Evolutionary conservation across 2,329 filamentous ascomycete genomes (phyloP), one percentile per base, ranked within the genome.

Genomic region (Cercospora nicotianae): DNA sequence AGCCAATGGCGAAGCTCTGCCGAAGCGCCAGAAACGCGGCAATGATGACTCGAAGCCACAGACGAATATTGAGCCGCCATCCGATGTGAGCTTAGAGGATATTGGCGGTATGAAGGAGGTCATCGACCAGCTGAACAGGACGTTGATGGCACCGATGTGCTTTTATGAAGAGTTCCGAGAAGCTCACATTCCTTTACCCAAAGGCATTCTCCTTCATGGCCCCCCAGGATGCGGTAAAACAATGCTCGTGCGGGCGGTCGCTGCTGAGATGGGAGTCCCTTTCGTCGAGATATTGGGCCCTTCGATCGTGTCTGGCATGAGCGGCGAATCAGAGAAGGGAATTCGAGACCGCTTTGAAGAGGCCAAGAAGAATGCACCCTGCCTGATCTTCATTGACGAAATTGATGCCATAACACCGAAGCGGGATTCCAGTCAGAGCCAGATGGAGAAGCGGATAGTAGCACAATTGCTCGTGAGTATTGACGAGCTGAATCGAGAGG

Each of bases 341-440:
- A 87, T 96, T 30, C 85, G 92, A 39, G 91, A 94, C 72, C 85
- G 93, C 59, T 96, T 96, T 69, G 94, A 98, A 12, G 92, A 95
- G 75, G 95, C 95, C 0, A 92, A 92, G 77, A 87, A 88, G 65
- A 85, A 94, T 42, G 94, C 94, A 0, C 95, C 95, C 0, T 96
- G 93, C 75, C 84, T 99, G 5, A 86, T 99, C 4, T 96, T 97
- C 75, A 91, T 98, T 66, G 93, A 97, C 73, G 91, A 97, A 73
- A 92, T 98, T 63, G 94, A 99, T 79, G 90, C 91, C 3, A 95
- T 98, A 74, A 92, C 93, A 60, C 91, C 92, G 0, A 96, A 96
- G 78, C 86, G 91, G 65, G 92, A 96, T 70, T 91, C 88, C 64
- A 89, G 91, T 1, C 91, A 95, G 75, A 90, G 91, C 75, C 93